Evolutionary conservation across 345 rosid genomes (phyloP), one percentile per base, ranked within the genome.

Genomic region (Mallotus nudiflorus): DNA sequence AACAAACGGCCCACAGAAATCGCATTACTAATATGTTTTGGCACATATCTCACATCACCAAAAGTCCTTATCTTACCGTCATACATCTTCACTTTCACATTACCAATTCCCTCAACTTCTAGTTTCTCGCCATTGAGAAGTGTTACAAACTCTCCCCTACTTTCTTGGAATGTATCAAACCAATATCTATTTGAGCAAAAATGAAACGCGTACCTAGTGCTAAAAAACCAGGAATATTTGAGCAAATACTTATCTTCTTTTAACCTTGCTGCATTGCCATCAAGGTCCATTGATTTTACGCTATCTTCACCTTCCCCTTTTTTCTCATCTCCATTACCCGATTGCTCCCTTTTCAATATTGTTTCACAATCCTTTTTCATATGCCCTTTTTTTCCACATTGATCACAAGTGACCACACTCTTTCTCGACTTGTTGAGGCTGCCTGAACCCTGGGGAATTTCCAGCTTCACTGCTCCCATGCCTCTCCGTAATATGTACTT

Each of bases 71-170:
- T n/a, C 29, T 2, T 22, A 52, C 57, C 57, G 22, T 20, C 29
- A 52, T 52, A 14, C 57, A 52, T 20, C 15, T 22, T 52, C 57
- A 52, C 57, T 52, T 52, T 52, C 57, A 50, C 57, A 52, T 24
- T 52, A 10, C 28, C 29, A 52, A 52, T 24, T 0, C 57, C 57
- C 29, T 24, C 29, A 52, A 52, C n/a, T n/a, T n/a, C n/a, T n/a
- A n/a, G 22, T 52, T 52, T 52, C 24, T 7, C 15, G 10, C 57
- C 57, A 52, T 22, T 20, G 15, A 29, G 14, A 24, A 52, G n/a
- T n/a, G n/a, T n/a, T n/a, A n/a, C n/a, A n/a, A n/a, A n/a, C n/a
- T n/a, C n/a, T n/a, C n/a, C n/a, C n/a, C n/a, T n/a, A n/a, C n/a
- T n/a, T n/a, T n/a, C n/a, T n/a, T n/a, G n/a, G n/a, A n/a, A n/a